Base-by-base conservation (phyloP, 2,329 filamentous ascomycete genomes). In the Dactylellina sp. region DNA sequence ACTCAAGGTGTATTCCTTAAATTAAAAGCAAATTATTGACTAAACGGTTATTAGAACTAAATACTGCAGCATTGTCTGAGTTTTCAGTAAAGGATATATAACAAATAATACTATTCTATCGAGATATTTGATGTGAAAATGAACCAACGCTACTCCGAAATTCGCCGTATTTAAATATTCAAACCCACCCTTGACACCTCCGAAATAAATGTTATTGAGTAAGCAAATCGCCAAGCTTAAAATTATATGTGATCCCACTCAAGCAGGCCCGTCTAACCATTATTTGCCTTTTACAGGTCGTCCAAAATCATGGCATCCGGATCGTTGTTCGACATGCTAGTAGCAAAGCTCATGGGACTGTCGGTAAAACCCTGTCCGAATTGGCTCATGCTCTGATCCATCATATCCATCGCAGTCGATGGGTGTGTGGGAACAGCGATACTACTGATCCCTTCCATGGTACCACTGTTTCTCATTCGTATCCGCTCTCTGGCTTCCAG, bases 401-500 rank as follows among this genome's bases (percentile, higher is more conserved):
- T 74, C 39, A 52, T 59, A 9, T 40, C 39, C 55, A 60, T 72
- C 56, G 11, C 39, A 49, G 68, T 35, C 44, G 12, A 61, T 32
- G 49, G 60, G 24, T 32, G 40, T n/a, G 11, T 20, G n/a, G n/a
- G n/a, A n/a, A n/a, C 18, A 37, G 50, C 35, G n/a, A 50, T 57
- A 16, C 37, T 62, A 22, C 28, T 57, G n/a, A 63, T 55, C 7
- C 62, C 35, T 2, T 55, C 42, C 42, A 60, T 25, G 12, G 16
- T 55, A 5, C 71, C 81, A 83, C 79, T 88, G 86, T 80, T 82
- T 84, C 77, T 91, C 55, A 46, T 87, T 60, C 91, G 84, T 35
- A 88, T 84, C 62, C 92, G 85, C 50, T 86, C 86, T 59, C 92
- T 86, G 1, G 91, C 88, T 80, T 97, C 93, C 59, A 94, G 84